Evolutionary conservation across 2,329 filamentous ascomycete species (phyloP), one percentile per base, ranked within the genome.

Genomic region (Xylariomycetidae sp.): DNA sequence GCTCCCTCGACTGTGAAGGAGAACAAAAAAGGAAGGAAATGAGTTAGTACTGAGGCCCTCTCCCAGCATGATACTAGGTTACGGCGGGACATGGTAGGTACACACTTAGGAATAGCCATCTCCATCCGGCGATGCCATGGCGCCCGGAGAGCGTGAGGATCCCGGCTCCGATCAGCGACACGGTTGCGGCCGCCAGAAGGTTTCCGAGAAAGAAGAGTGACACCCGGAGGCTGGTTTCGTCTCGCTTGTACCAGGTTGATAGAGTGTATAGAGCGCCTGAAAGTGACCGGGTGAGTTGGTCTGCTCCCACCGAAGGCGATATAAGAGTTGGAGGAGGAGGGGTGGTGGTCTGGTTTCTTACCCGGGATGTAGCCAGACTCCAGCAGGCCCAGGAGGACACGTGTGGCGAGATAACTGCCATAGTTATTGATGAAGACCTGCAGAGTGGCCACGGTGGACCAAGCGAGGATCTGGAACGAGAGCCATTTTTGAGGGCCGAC

Each of bases 191-290:
- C 0, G 68, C 69, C 0, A 67, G 62, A 37, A 73, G 70, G 62
- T 73, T 72, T 8, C 70, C 69, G 27, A 74, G 69, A 47, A 73
- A 74, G 37, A 74, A 67, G 0, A 73, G 44, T 2, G 69, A 66
- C 6, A 72, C 61, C 12, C 70, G 56, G 33, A 63, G 64, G 1
- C 65, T 63, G 2, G 70, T 51, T 37, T 73, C 67, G 1, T 54
- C 45, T 25, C 60, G 61, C 0, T 58, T 64, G 35, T 74, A 74
- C 69, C 68, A 74, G 2, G 62, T 69, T 0, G 69, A 71, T 4
- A 74, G 50, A 0, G 68, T 72, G 36, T 69, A 74, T 8, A 73
- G 63, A 0, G 65, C 61, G 1, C 67, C 69, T n/a, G n/a, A n/a
- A n/a, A n/a, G n/a, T n/a, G n/a, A n/a, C n/a, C n/a, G n/a, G n/a